Evolutionary conservation across 306 rosid genomes (phyloP), one percentile per base, ranked within the genome.

Genomic region (Quercus glauca): DNA sequence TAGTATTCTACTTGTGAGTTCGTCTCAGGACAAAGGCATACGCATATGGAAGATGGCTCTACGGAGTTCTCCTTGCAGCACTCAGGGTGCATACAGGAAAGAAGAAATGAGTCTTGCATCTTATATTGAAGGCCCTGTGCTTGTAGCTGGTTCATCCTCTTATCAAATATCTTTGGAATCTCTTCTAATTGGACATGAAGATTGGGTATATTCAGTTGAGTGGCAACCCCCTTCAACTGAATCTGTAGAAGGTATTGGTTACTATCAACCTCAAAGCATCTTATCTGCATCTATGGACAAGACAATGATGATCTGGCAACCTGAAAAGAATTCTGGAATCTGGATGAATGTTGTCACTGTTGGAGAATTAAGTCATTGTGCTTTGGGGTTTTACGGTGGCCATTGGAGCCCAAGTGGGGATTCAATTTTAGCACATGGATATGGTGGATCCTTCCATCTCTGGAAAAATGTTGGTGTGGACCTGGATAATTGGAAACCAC

Each of bases 281-380:
- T 89, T 95, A 75, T 95, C 99, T 79, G 97, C 99, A 83, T 95
- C 99, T 17, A 95, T 95, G 97, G 99, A 93, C 95, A 95, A 95
- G 90, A 90, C 99, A 74, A 93, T 95, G 99, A 95, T 95, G 99
- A 86, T 95, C 74, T 95, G 98, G 99, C 91, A 95, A 83, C 99
- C 99, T 57, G 99, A 95, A 81, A 85, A 69, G 79, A 91, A 88
- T 67, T 90, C 97, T 80, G 99, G 98, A 37, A 91, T 95, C 81
- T 95, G 99, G 99, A 93, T 93, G 96, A 95, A 95, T 83, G 98
- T 92, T 70, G 99, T 95, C 52, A 95, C 97, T 55, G 99, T 95
- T 65, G 99, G 99, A 37, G 99, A 95, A 80, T 82, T 93, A 73
- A 91, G 98, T 82, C 99, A 95, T 83, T 91, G 96, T 87, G 99